These are phyloP conservation scores for Ogataea chonburiensis DNA, from an alignment of 805 yeast genomes.

Conservation along the genomic window DNA sequence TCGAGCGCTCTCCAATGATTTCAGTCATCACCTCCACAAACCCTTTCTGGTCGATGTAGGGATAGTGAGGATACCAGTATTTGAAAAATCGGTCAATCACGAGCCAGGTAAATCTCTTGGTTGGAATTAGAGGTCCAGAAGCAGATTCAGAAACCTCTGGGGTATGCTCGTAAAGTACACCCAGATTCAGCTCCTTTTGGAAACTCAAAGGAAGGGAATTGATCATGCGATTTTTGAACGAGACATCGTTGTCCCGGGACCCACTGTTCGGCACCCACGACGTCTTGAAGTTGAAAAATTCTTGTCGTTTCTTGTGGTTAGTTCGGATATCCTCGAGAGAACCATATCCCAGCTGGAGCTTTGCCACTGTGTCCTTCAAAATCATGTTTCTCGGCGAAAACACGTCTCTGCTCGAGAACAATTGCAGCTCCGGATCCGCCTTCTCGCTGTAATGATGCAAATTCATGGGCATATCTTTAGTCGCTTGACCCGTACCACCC, in stretches of 20 bases:
- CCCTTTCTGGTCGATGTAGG: slow-evolving; percentile 41
- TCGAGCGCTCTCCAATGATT: slow-evolving; percentile 37
- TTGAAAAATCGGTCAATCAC: slow-evolving; percentile 43
- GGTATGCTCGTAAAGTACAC: background rate
- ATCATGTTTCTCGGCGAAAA: slow-evolving; percentile 14
- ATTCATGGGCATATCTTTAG: too few species aligned
- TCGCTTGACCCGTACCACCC: too few species aligned
- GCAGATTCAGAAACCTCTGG: background rate
- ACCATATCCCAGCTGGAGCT: slow-evolving; percentile 1
- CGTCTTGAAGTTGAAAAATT: slow-evolving; percentile 12
- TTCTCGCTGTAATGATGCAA: too few species aligned
- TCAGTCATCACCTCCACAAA: slow-evolving; percentile 33
- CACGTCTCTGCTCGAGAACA: too few species aligned
- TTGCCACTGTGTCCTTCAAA: slow-evolving; percentile 19
- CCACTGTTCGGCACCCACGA: background rate
- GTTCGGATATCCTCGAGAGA: slow-evolving; percentile 6
- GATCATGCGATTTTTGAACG: background rate
- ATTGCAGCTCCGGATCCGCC: too few species aligned
- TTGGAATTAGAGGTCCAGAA: slow-evolving; percentile 29
- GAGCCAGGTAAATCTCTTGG: slow-evolving; percentile 38
- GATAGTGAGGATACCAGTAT: slow-evolving; percentile 47
- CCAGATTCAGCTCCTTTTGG: too few species aligned
- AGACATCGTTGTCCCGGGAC: background rate
- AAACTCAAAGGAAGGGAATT: background rate
- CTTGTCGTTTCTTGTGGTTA: slow-evolving; percentile 7